Conservation (phyloP, 2,329 filamentous ascomycete genomes). For the Pseudogymnoascus sp. region DNA sequence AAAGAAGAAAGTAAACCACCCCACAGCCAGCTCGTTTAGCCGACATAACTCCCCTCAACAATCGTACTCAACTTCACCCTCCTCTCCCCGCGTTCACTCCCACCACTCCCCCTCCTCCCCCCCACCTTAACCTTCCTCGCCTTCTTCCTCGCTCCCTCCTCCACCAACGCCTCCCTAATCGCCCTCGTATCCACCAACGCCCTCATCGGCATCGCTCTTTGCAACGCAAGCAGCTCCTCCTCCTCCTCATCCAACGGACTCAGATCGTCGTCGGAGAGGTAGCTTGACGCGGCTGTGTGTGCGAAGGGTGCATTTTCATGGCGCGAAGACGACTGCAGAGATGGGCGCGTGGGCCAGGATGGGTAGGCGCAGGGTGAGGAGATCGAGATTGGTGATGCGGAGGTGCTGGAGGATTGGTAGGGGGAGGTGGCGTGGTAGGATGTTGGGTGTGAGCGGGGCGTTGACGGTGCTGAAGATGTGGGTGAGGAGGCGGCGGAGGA, state of each 20-base stretch:
- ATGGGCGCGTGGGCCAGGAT: neutral
- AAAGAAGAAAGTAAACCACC: neutral
- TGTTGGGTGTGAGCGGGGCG: neutral
- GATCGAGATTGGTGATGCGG: neutral
- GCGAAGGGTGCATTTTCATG: neutral
- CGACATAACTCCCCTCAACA: slow-evolving; percentile 1
- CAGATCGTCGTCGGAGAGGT: neutral
- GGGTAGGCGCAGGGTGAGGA: slow-evolving; percentile 2
- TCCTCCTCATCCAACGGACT: neutral
- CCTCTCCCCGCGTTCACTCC: neutral
- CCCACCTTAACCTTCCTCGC: neutral
- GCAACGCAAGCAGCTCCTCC: neutral
- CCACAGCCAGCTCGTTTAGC: neutral
- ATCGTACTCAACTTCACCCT: neutral
- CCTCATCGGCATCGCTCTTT: neutral
- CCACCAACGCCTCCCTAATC: neutral
- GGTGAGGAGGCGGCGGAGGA: neutral
- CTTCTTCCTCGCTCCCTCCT: neutral
- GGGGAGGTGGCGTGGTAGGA: slow-evolving; percentile 3
- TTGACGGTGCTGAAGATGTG: neutral
- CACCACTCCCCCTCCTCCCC: neutral
- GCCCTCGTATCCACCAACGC: neutral
- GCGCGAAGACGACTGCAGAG: neutral
- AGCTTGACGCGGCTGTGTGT: neutral
- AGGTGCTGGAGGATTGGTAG: neutral